Conservation (phyloP, 108 stramenopile genomes). For the Skeletonema marinoi region DNA sequence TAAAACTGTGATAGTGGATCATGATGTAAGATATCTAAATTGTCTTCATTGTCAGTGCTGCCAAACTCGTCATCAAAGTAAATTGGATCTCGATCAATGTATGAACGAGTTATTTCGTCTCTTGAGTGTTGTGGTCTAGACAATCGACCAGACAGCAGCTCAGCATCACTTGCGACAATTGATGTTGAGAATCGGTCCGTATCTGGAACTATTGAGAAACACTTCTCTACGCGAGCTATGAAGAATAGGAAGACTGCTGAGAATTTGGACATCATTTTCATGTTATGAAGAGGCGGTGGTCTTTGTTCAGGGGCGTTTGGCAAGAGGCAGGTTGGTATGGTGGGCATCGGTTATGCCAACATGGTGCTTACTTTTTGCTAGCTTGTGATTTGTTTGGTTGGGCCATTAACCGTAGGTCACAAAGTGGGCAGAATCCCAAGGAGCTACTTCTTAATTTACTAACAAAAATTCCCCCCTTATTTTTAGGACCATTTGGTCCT, state of each 20-base stretch:
- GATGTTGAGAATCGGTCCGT: neutral
- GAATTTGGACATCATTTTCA: neutral
- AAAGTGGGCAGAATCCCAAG: too few relatives aligned
- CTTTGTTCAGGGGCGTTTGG: too few relatives aligned
- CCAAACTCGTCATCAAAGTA: neutral
- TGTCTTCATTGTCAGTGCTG: neutral
- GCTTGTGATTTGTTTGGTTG: too few relatives aligned
- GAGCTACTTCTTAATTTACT: too few relatives aligned
- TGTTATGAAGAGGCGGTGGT: too few relatives aligned
- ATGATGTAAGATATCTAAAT: neutral
- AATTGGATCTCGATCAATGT: conserved; percentile 26
- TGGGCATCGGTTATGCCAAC: too few relatives aligned
- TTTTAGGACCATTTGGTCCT: too few relatives aligned
- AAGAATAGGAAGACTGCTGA: neutral
- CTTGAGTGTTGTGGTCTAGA: neutral
- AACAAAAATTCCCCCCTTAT: too few relatives aligned
- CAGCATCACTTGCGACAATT: neutral
- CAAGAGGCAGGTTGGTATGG: too few relatives aligned
- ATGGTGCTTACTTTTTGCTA: too few relatives aligned
- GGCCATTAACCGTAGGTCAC: too few relatives aligned
- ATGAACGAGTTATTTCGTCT: neutral
- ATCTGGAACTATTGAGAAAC: neutral
- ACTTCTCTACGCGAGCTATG: neutral
- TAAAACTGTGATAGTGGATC: neutral
- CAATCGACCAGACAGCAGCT: neutral